These are phyloP conservation scores for Flaveria bidentis DNA, from an alignment of 129 eudicot species.

Conservation along the genomic window DNA sequence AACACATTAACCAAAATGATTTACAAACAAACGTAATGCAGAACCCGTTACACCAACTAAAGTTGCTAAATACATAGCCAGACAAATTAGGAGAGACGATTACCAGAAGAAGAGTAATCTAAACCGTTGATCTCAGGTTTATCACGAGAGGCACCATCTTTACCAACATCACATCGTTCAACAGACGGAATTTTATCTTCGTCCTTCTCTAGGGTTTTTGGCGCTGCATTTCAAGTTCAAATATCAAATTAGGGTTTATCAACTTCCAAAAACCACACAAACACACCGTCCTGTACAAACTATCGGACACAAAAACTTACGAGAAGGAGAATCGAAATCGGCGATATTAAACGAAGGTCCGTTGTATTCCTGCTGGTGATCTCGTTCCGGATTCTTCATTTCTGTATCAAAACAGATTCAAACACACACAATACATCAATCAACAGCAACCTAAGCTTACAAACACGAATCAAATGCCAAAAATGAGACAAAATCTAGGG, in stretches of 20 bases:
- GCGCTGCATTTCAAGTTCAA: constrained; percentile 14
- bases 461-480: background rate
- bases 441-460: background rate
- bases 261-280: background rate
- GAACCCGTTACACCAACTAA: constrained; percentile 15
- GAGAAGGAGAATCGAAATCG: constrained; percentile 55
- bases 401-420: constrained; percentile 13
- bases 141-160: constrained; percentile 3
- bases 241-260: constrained; percentile 21
- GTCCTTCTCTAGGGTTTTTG: background rate
- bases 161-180: constrained; percentile 14
- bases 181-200: background rate
- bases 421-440: background rate
- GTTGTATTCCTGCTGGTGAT: constrained; percentile 33
- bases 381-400: constrained; percentile 32
- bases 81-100: background rate
- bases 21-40: background rate
- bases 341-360: constrained; percentile 47
- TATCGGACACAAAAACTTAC: constrained; percentile 1
- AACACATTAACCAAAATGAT: background rate
- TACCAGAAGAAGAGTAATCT: constrained; percentile 25
- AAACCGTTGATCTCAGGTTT: background rate
- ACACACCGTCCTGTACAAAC: background rate
- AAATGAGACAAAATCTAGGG: background rate
- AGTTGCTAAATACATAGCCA: background rate